Conservation (phyloP, 2,329 filamentous ascomycete genomes). For the Trichoderma pleuroti region DNA sequence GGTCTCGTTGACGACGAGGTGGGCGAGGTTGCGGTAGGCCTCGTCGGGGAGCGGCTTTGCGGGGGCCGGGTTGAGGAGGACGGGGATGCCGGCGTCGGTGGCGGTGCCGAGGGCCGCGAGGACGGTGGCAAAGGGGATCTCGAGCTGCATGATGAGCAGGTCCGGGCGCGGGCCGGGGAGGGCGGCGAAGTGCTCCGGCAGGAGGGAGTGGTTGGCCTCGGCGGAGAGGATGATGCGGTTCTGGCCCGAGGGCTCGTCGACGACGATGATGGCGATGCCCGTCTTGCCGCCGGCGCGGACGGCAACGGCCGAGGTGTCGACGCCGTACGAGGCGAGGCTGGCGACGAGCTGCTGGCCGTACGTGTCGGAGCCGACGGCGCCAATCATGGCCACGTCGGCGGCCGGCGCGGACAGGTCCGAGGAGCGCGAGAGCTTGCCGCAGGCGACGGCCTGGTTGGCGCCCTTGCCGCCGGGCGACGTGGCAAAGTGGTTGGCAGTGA, state of each 20-base stretch:
- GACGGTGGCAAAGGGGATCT: conserved; percentile 66
- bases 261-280: conserved; percentile 71
- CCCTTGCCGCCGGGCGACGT: conserved; percentile 89
- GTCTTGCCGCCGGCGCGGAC: conserved; percentile 49
- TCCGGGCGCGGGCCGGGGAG: conserved; percentile 46
- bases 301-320: conserved; percentile 55
- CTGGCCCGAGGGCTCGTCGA: conserved; percentile 68
- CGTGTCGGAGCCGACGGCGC: conserved; percentile 66
- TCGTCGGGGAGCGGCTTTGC: conserved; percentile 65
- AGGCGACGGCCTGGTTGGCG: conserved; percentile 90
- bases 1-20: conserved; percentile 87
- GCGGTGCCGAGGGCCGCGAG: conserved; percentile 56
- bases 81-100: conserved; percentile 48
- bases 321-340: conserved; percentile 58
- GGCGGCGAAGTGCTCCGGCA: conserved; percentile 34
- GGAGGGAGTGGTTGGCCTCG: conserved; percentile 61
- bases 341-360: conserved; percentile 59
- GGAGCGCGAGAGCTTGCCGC: conserved; percentile 71
- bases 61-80: conserved; percentile 83
- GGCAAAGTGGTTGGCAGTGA: conserved; percentile 73
- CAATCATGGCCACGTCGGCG: conserved; percentile 63
- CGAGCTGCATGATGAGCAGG: conserved; percentile 73
- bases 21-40: conserved; percentile 65
- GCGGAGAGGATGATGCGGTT: conserved; percentile 74
- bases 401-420: conserved; percentile 34